Evolutionary conservation across 2,329 filamentous ascomycete species (phyloP), one percentile per base, ranked within the genome.

Genomic region (Aureobasidium sp.): DNA sequence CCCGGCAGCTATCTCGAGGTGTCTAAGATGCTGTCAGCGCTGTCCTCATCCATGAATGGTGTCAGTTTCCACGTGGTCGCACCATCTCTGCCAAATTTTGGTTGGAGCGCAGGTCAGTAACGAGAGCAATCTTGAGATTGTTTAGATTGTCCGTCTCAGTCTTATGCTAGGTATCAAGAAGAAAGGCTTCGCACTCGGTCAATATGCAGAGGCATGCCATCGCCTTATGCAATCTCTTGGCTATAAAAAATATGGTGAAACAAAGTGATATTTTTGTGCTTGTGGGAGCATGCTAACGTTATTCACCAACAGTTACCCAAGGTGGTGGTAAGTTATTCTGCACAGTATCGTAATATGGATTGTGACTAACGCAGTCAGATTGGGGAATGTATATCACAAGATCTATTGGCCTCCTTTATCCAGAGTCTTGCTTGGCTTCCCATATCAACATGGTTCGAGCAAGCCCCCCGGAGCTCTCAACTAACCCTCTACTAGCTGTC

Each of bases 1-100:
- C 88, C 88, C 0, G 87, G 88, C 1, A 86, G 82, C 65, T 89
- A 88, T 69, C 70, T 87, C 51, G 87, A 90, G 73, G 85, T 84
- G 2, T 73, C 76, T 23, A 89, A 87, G 68, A 74, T 90, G 50
- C 75, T 91, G 0, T 71, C 74, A 1, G 66, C 79, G 1, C 71
- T 84, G 10, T 72, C 74, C 6, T 65, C 69, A 15, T 69, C 68
- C 15, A 67, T 70, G 5, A 73, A 73, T 9, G 68, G 71, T 5
- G 80, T 82, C 0, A 74, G 77, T 2, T 84, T 84, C 67, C 74
- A 83, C 66, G 70, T 84, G 36, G 76, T 84, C 0, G 82, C 77
- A 0, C 80, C 80, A 1, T 82, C 79, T 1, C 69, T 84, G n/a
- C 82, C 81, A 3, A 83, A 82, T 66, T 84, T 80, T 65, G 81